phyloP scores from a whole-genome alignment of 2,329 filamentous ascomycete species.

The Diaporthe sp. region DNA sequence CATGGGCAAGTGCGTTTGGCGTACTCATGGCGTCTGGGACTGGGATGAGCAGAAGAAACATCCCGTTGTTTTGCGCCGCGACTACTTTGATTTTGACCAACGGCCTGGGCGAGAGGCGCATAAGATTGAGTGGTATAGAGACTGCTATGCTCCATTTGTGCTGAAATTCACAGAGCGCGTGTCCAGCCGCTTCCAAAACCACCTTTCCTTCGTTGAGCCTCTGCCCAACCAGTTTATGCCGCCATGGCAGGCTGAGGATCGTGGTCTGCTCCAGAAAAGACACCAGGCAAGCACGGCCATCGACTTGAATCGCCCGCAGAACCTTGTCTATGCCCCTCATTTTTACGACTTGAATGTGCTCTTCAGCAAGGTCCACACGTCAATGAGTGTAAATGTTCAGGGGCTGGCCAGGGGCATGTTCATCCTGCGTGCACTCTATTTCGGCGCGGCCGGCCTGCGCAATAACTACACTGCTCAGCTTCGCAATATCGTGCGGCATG shows the following conservation, averaged over 20 bases:
- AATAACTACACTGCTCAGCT: conserved; percentile 57
- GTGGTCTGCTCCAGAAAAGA: conserved; percentile 38
- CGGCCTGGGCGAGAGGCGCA: conserved; percentile 52
- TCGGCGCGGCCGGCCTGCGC: conserved; percentile 53
- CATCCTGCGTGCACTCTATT: conserved; percentile 56
- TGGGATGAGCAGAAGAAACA: conserved; percentile 50
- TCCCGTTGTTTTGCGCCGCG: conserved; percentile 46
- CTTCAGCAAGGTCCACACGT: conserved; percentile 52
- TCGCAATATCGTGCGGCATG: conserved; percentile 52
- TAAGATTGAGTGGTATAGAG: conserved; percentile 57
- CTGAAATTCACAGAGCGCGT: conserved; percentile 53
- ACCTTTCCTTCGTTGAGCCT: conserved; percentile 56
- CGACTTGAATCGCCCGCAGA: conserved; percentile 46
- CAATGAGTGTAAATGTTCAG: conserved; percentile 58
- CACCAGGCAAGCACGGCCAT: conserved; percentile 50
- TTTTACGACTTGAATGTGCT: conserved; percentile 59
- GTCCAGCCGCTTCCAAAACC: conserved; percentile 46
- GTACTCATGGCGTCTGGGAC: conserved; percentile 54
- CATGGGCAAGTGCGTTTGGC: conserved; percentile 55
- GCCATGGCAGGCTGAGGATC: conserved; percentile 48
- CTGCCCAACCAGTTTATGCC: conserved; percentile 58
- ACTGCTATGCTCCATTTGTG: conserved; percentile 58
- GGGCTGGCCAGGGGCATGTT: conserved; percentile 56
- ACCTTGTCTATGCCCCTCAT: conserved; percentile 58
- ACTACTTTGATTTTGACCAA: conserved; percentile 57